Base-by-base conservation (phyloP, 495 filamentous ascomycete species). In the Podospora didyma region DNA sequence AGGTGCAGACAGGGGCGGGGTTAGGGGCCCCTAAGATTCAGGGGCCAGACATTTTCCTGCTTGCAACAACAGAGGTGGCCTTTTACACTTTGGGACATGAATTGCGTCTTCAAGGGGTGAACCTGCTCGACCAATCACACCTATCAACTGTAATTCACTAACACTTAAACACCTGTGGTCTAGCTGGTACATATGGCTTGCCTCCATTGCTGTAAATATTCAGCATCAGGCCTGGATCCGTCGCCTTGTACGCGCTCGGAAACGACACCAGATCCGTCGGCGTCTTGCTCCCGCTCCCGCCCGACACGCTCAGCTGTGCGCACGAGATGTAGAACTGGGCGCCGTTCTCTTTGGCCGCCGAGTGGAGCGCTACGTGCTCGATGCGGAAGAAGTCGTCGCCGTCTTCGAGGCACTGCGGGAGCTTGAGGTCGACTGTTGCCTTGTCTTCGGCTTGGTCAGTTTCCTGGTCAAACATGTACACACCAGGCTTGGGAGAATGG, bases 311-410 rank as follows among this genome's bases (percentile, higher is more conserved):
- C 1, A 72, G 52, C 51, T 73, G 69, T 1, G 67, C 70, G 49
- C 69, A 73, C 0, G 68, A 69, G 41, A 79, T 65, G 52, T 80
- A 82, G 31, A 74, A 74, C 60, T 81, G 78, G 0, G 79, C 75
- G 7, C 75, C 75, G 3, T 68, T 69, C 17, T 56, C 61, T 0
- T 59, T 51, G 46, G 58, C 54, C 6, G 76, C 79, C 23, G 57
- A 60, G 54, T 80, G 75, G 6, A 79, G 68, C 16, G 73, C 78
- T 46, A 82, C 74, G 44, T 79, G 76, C 62, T 83, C 81, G 20
- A 76, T 75, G 34, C 79, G 73, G 16, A 82, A 62, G n/a, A 84
- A 75, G 54, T 83, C 82, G 54, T 79, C 71, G 21, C 79, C 79
- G 2, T 68, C 54, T 0, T 73, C 71, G n/a, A 78, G 67, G 34